phyloP scores from a whole-genome alignment of 2,329 filamentous ascomycete species.

The Calonectria honghensis region DNA sequence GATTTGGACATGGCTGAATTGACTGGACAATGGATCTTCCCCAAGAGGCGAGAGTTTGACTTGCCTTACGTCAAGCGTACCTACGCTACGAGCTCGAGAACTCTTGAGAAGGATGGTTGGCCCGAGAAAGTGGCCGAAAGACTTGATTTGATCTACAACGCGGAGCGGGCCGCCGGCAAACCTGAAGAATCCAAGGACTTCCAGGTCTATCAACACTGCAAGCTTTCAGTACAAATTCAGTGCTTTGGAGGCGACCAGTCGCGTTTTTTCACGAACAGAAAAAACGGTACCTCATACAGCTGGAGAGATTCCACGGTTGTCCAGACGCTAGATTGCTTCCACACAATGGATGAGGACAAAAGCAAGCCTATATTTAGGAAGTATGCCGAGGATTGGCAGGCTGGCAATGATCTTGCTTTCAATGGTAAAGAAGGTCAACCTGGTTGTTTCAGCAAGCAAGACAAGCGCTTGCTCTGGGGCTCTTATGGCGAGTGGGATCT shows the following conservation, averaged over 20 bases:
- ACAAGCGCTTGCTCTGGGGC: constrained; percentile 63
- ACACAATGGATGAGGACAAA: constrained; percentile 51
- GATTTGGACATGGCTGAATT: constrained; percentile 65
- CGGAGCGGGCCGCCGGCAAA: constrained; percentile 3
- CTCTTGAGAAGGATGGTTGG: constrained; percentile 63
- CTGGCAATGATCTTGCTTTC: constrained; percentile 61
- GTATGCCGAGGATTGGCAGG: constrained; percentile 65
- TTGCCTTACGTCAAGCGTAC: constrained; percentile 69
- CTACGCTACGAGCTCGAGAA: constrained; percentile 64
- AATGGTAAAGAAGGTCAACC: constrained; percentile 15
- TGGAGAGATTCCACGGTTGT: constrained; percentile 67
- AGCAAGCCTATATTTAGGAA: constrained; percentile 49
- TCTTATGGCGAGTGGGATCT: constrained; percentile 62
- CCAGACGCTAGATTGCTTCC: constrained; percentile 67
- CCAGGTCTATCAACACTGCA: constrained; percentile 52
- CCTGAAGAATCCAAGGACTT: too few species aligned
- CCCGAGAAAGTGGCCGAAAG: constrained; percentile 51
- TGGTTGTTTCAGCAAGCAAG: constrained; percentile 58
- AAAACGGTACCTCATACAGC: constrained; percentile 68
- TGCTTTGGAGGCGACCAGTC: constrained; percentile 66
- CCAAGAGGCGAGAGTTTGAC: constrained; percentile 66
- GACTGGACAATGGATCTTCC: constrained; percentile 68
- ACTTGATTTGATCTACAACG: constrained; percentile 47
- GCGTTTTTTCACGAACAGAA: constrained; percentile 62
- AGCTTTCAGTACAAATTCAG: constrained; percentile 67